Conservation (phyloP, 441 rosid species). For the Jatropha podagrica region DNA sequence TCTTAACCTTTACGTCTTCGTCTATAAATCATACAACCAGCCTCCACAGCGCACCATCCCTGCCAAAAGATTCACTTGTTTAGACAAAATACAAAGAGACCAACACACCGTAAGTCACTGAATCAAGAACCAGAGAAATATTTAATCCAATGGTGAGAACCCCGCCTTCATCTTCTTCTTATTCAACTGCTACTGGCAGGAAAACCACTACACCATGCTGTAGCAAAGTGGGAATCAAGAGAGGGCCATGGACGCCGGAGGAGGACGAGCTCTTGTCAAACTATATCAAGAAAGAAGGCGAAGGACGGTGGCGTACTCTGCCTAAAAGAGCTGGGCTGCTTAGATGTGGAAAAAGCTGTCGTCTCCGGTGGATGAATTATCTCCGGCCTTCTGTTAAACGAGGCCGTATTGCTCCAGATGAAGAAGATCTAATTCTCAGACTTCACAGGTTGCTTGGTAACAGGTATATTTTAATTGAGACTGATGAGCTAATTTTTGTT, state of each 20-base stretch:
- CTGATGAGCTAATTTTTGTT: not conserved
- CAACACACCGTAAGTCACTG: not conserved
- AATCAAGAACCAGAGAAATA: not conserved
- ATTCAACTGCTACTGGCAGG: not conserved
- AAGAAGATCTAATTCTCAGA: conserved; percentile 79
- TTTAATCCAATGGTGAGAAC: conserved; percentile 1
- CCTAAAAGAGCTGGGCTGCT: conserved; percentile 70
- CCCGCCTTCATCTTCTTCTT: conserved; percentile 12
- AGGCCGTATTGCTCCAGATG: conserved; percentile 67
- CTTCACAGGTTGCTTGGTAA: conserved; percentile 75
- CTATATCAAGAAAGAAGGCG: conserved; percentile 61
- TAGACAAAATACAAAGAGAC: not conserved
- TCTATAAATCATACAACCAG: not conserved
- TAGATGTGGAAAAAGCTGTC: conserved; percentile 75
- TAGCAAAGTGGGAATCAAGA: conserved; percentile 54
- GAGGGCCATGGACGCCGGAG: conserved; percentile 75
- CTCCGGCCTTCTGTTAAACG: conserved; percentile 68
- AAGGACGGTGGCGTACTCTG: conserved; percentile 65
- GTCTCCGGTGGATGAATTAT: conserved; percentile 81
- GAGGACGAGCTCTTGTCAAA: conserved; percentile 57
- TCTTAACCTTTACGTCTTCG: not conserved
- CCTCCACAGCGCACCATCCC: not conserved
- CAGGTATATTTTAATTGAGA: conserved; percentile 34
- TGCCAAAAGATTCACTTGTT: not conserved
- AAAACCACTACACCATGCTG: conserved; percentile 40